phyloP scores from a whole-genome alignment of 164 flowering plant genomes.

The Berberis thunbergii region DNA sequence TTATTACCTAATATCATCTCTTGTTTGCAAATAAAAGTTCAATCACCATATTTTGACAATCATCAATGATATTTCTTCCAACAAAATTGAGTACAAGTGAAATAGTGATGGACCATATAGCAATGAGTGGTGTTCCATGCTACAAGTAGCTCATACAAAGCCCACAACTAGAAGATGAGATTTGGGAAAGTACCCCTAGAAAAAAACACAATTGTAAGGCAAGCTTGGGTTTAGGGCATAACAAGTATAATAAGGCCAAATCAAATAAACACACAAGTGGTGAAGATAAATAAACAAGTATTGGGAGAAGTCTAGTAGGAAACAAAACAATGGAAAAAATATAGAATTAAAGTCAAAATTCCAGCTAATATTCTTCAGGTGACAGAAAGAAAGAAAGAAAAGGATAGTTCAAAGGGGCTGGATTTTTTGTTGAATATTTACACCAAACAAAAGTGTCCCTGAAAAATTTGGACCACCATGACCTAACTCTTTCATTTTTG shows the following conservation, averaged over 20 bases:
- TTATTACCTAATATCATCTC: no score
- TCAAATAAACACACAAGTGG: neutral
- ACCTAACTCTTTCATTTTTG: neutral
- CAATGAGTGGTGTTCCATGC: neutral
- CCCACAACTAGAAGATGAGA: conserved; percentile 1
- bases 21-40: no score
- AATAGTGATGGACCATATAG: neutral
- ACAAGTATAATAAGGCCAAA: neutral
- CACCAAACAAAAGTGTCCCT: conserved; percentile 1
- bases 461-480: neutral
- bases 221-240: neutral
- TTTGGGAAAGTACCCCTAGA: neutral
- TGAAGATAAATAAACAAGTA: neutral
- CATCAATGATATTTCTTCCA: no score
- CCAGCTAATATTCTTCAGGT: conserved; percentile 7
- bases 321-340: neutral
- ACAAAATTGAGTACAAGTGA: no score
- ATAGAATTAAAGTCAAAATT: conserved; percentile 4
- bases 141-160: conserved; percentile 7
- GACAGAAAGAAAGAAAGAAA: conserved; percentile 4
- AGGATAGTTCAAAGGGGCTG: conserved; percentile 9
- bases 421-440: neutral
- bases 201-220: neutral
- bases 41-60: no score
- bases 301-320: neutral